Evolutionary conservation across 2,329 filamentous ascomycete genomes (phyloP).

Genomic region (Phialocephala sp.): DNA sequence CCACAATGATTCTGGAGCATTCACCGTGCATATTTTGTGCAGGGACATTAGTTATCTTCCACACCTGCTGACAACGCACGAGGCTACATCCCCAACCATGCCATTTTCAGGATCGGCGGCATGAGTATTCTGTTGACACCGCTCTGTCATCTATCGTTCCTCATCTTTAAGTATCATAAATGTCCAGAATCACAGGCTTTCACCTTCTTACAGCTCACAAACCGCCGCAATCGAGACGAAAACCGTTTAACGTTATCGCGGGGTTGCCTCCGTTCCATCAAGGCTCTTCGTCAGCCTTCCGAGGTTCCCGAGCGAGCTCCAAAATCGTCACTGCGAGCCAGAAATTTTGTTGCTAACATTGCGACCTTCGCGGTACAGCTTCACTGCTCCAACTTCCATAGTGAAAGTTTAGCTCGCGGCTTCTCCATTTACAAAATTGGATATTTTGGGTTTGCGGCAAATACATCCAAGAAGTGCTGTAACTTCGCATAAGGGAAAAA

Average conservation of each 20-base stretch:
- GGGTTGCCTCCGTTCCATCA: constrained; percentile 15
- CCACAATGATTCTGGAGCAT: not conserved
- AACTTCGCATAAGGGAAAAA: not conserved
- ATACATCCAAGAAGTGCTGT: not conserved
- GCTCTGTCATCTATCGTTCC: not conserved
- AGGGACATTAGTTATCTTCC: not conserved
- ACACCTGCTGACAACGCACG: constrained; percentile 16
- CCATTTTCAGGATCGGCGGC: constrained; percentile 10
- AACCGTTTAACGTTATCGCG: not conserved
- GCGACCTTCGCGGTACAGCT: not conserved
- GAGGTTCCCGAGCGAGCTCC: constrained; percentile 17
- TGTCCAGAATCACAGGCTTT: not conserved
- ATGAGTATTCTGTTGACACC: not conserved
- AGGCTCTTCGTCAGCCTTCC: constrained; percentile 23
- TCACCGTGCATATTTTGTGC: not conserved
- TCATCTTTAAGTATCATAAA: constrained; percentile 5
- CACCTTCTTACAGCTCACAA: not conserved
- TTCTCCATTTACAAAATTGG: not conserved
- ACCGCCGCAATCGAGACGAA: not conserved
- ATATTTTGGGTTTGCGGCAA: not conserved
- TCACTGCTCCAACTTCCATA: not conserved
- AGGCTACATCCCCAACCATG: not conserved
- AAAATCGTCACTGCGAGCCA: not conserved
- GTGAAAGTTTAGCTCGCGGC: not conserved
- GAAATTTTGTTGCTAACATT: no score